phyloP scores from a whole-genome alignment of 331 rosid species.

The Pyrus hybrid region DNA sequence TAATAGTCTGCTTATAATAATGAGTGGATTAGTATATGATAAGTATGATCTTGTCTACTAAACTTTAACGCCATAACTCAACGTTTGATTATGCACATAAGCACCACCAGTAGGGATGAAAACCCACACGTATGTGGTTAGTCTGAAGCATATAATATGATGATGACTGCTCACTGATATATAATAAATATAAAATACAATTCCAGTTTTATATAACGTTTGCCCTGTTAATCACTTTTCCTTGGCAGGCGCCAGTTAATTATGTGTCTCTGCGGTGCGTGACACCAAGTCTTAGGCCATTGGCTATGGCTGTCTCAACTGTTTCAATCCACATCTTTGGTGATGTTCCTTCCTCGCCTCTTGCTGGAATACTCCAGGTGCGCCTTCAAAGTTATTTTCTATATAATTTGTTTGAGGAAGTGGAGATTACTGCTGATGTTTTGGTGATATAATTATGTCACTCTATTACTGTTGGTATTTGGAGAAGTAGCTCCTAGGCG shows the following conservation, averaged over 20 bases:
- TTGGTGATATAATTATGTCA: not conserved
- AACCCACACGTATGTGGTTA: not conserved
- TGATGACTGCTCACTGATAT: not conserved
- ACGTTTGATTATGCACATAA: not conserved
- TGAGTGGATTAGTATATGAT: not conserved
- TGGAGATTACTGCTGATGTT: not conserved
- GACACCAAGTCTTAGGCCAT: conserved; percentile 76
- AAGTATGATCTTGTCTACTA: not conserved
- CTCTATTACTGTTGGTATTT: not conserved
- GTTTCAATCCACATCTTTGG: conserved; percentile 87
- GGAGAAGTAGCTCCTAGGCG: not conserved
- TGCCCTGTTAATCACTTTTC: not conserved
- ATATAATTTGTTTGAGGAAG: not conserved
- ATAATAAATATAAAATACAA: not conserved
- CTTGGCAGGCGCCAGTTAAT: conserved; percentile 80
- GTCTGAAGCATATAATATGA: not conserved
- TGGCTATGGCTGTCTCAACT: conserved; percentile 86
- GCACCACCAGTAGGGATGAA: not conserved
- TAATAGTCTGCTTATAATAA: not conserved
- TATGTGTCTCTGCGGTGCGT: conserved; percentile 74
- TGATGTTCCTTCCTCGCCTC: conserved; percentile 94
- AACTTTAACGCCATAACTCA: not conserved
- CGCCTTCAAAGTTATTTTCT: conserved; percentile 9
- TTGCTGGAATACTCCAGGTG: conserved; percentile 87
- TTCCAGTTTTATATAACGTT: not conserved